phyloP scores from a whole-genome alignment of 2,329 filamentous ascomycete species.

The Dactylellina cionopaga region DNA sequence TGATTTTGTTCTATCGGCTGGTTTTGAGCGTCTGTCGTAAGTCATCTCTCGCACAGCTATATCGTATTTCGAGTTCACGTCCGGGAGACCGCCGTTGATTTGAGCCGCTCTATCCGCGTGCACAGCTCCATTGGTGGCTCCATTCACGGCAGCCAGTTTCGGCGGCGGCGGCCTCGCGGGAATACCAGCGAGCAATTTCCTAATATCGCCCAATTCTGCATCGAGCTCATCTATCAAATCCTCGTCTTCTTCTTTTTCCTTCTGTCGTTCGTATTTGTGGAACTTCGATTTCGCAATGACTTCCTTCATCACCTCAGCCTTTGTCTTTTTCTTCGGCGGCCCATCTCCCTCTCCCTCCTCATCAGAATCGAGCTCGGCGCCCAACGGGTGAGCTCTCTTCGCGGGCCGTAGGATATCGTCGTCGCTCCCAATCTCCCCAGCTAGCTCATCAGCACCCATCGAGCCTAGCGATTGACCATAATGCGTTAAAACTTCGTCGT shows the following conservation, averaged over 20 bases:
- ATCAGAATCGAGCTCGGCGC: conserved; percentile 64
- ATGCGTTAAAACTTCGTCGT: conserved; percentile 81
- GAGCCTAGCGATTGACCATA: conserved; percentile 77
- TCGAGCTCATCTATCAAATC: conserved; percentile 86
- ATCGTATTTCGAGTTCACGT: conserved; percentile 76
- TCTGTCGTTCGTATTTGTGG: conserved; percentile 93
- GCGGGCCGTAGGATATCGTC: conserved; percentile 67
- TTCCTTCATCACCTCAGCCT: conserved; percentile 97
- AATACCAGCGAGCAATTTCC: conserved; percentile 72
- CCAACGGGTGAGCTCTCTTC: conserved; percentile 65
- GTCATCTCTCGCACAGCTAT: conserved; percentile 81
- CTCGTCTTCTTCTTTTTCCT: conserved; percentile 90
- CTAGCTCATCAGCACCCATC: conserved; percentile 75
- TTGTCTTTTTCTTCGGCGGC: conserved; percentile 89
- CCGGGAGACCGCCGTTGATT: conserved; percentile 60
- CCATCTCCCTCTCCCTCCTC: conserved; percentile 65
- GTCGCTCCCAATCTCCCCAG: conserved; percentile 76
- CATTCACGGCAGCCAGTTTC: conserved; percentile 60
- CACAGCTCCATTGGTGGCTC: conserved; percentile 60
- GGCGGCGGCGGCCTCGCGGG: conserved; percentile 55
- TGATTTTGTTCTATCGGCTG: conserved; percentile 88
- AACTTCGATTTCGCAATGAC: conserved; percentile 96
- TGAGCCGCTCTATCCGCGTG: conserved; percentile 68
- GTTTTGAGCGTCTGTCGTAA: conserved; percentile 83
- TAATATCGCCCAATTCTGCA: conserved; percentile 80